Base-by-base conservation (phyloP, 2,329 filamentous ascomycete genomes). In the Botrytis byssoidea region DNA sequence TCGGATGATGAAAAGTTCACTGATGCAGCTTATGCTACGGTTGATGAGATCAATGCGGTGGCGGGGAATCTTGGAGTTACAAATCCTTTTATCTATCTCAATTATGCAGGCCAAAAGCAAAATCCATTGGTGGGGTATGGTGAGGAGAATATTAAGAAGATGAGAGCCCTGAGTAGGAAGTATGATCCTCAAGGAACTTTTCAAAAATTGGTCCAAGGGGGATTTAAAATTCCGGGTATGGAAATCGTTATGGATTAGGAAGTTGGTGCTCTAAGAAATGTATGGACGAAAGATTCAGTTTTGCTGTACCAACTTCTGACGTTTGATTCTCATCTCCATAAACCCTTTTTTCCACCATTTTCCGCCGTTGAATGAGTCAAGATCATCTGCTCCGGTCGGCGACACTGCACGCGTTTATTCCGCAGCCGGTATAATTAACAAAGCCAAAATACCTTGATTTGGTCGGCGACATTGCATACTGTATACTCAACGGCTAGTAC, bases 171-270 rank as follows among this genome's bases (percentile, higher is more conserved):
- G 1, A 78, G 78, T 29, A 71, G 29, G 40, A 77, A 76, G 71
- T 81, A 79, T 70, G 81, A 81, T 70, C 78, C 77, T 0, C 67
- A 73, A 10, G 74, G 74, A 18, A 74, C 80, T 2, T 81, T 81
- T 59, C 79, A 80, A 74, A 77, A 42, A 37, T 67, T 77, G 51
- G 76, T 77, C 25, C 79, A 78, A 16, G 79, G 77, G 76, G 29
- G 77, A 77, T 6, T 79, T 77, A 74, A 80, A 80, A 66, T 40
- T 79, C 6, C 37, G 8, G 5, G 25, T 57, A 32, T 25, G 5
- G 35, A 57, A 29, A 32, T 3, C 18, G 35, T 9, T 25, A 32
- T 68, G 35, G 48, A 57, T 16, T 14, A 2, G 35, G 10, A 69
- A 42, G 37, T 9, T 29, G 5, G 35, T 3, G 6, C n/a, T 57